A percentile compares a stretch with the other conserved stretches of the same genome.
phyloP scores from a whole-genome alignment of 2,329 filamentous ascomycete genomes.

The Cytospora leucostoma region DNA sequence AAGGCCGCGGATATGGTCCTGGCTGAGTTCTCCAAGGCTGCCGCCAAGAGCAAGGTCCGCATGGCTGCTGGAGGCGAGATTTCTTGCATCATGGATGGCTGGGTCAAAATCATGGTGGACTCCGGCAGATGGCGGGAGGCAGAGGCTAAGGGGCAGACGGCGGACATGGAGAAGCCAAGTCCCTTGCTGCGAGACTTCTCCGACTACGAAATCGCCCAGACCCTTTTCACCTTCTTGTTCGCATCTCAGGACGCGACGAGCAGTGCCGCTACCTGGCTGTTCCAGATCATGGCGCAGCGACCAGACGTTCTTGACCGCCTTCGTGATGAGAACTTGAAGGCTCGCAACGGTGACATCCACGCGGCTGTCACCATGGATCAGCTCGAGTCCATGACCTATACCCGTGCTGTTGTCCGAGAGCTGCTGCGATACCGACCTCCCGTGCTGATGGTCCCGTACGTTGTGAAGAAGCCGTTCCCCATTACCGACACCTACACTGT shows the following conservation, averaged over 20 bases:
- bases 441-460: conserved; percentile 94
- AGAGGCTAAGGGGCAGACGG: conserved; percentile 68
- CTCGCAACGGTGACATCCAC: conserved; percentile 73
- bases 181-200: conserved; percentile 83
- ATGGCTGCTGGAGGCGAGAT: conserved; percentile 87
- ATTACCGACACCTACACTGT: conserved; percentile 87
- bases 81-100: conserved; percentile 93
- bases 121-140: conserved; percentile 81
- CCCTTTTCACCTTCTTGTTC: conserved; percentile 94
- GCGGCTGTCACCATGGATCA: conserved; percentile 77
- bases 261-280: conserved; percentile 90
- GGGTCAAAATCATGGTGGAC: conserved; percentile 86
- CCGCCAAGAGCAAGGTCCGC: conserved; percentile 88
- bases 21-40: conserved; percentile 84
- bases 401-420: conserved; percentile 87
- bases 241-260: conserved; percentile 96
- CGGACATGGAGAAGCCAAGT: conserved; percentile 69
- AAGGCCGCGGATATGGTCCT: conserved; percentile 92
- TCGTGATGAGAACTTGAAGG: conserved; percentile 82
- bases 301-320: conserved; percentile 90
- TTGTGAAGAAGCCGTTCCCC: conserved; percentile 93
- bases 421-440: conserved; percentile 91
- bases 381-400: conserved; percentile 86
- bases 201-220: conserved; percentile 90
- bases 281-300: conserved; percentile 90